Conservation (phyloP, 1,139 yeast genomes). For the Protomyces inouyei region DNA sequence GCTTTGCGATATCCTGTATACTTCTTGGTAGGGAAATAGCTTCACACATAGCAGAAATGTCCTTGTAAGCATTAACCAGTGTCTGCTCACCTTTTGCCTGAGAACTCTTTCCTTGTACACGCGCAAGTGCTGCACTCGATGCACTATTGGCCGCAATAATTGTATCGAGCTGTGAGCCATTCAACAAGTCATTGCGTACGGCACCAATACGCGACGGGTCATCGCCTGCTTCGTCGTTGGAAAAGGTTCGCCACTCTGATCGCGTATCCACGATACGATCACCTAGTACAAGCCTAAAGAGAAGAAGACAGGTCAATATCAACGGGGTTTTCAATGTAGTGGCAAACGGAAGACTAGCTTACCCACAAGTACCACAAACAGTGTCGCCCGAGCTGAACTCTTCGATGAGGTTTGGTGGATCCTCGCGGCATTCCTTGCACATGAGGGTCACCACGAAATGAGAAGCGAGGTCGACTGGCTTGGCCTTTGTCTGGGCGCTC, state of each 20-base stretch:
- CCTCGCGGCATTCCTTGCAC: slow-evolving; percentile 93
- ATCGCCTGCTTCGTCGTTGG: slow-evolving; percentile 93
- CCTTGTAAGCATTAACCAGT: slow-evolving; percentile 81
- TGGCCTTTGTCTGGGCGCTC: slow-evolving; percentile 5
- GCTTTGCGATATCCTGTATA: slow-evolving; percentile 96
- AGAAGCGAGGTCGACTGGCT: slow-evolving; percentile 20
- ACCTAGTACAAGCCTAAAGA: slow-evolving; percentile 60
- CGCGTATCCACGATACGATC: slow-evolving; percentile 91
- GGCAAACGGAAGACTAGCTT: not conserved
- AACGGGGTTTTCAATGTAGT: not conserved
- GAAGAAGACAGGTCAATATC: not conserved
- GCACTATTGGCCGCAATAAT: slow-evolving; percentile 83
- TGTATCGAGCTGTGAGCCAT: slow-evolving; percentile 87
- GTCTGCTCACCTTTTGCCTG: slow-evolving; percentile 86
- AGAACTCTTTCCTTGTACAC: slow-evolving; percentile 81
- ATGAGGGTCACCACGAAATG: slow-evolving; percentile 81
- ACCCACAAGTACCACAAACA: slow-evolving; percentile 93
- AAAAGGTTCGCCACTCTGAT: slow-evolving; percentile 96
- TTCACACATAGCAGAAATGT: slow-evolving; percentile 93
- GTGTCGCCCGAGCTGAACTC: slow-evolving; percentile 96
- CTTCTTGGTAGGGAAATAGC: slow-evolving; percentile 91
- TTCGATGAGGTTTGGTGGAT: slow-evolving; percentile 93
- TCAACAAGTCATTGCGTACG: slow-evolving; percentile 91
- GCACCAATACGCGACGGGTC: slow-evolving; percentile 99
- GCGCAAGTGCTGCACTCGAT: slow-evolving; percentile 63